Evolutionary conservation across 2,329 filamentous ascomycete genomes (phyloP), one percentile per base, ranked within the genome.

Genomic region (Westerdykella ornata): DNA sequence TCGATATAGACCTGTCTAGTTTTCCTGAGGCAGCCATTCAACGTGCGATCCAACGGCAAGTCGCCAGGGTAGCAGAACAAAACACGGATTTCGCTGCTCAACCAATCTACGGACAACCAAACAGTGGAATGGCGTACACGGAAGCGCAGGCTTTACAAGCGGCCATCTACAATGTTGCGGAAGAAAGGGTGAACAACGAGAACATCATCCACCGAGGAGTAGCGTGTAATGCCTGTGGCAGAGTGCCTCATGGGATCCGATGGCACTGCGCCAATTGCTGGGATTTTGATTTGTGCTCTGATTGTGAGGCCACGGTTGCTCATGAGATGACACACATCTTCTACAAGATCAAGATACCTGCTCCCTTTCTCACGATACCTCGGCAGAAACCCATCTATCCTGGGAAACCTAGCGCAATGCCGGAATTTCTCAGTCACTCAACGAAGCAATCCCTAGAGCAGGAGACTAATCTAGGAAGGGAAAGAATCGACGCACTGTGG

Each of bases 221-320:
- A 46, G 84, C 84, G 29, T 98, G 92, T 63, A 95, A 97, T 63
- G 81, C 81, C 37, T 98, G 92, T 56, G 81, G 85, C 56, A 81
- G 86, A 37, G 90, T 92, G 11, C 97, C 98, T 46, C 83, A 87
- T 39, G 92, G 92, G 13, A 84, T 95, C 46, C 80, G 92, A 43
- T 98, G 94, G 70, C 84, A 89, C 45, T 98, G 92, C 67, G 83
- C 88, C 54, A 97, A 98, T 68, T 98, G 92, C 62, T 81, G 86
- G 50, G 90, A 98, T 66, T 97, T 88, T 61, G 92, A 98, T 62
- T 78, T 98, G 2, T 98, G 92, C 70, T 88, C 96, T 60, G 82
- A 82, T 6, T 98, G 92, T n/a, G 30, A 33, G 30, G 72, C 76
- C 13, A 79, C 85, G 4, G 11, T 15, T 7, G 12, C 2, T 15